Base-by-base conservation (phyloP, 345 rosid species). In the Camelina laxa region DNA sequence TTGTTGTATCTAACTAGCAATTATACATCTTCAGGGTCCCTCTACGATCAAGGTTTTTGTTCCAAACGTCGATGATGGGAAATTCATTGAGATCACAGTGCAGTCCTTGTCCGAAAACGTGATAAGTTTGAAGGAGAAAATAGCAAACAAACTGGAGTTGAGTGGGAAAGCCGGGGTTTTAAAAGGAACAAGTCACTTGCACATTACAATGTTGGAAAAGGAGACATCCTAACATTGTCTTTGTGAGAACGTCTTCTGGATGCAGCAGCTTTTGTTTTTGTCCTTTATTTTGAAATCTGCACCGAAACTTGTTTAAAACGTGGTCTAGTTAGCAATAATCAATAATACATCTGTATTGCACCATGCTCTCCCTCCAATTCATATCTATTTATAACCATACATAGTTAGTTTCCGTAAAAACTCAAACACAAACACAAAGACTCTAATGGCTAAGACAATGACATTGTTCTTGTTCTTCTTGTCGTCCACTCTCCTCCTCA, bases 51-150 rank as follows among this genome's bases (percentile, higher is more conserved):
- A n/a, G 69, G 74, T 89, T 44, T 76, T 87, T 64, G 85, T 89
- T 54, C 96, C 58, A 51, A 51, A 20, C 30, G 7, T 20, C 14
- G 3, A 50, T 21, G 14, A 51, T 12, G 30, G 56, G 33, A 3
- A 13, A 54, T n/a, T 6, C 36, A 55, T 14, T 81, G 91, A 85
- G 80, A 87, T 89, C 17, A 73, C 76, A 3, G 83, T 86, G 71
- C 87, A 85, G 71, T 78, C 91, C 0, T 49, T 87, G 44, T 85
- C 85, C 3, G 91, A 87, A 78, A 88, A 87, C 9, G 82, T 90
- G 64, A 80, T 83, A 44, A 89, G 91, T 80, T 82, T 89, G 82
- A 89, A 87, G 75, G 96, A 86, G 83, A 86, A 89, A 81, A 82
- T 89, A 20, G 83, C 89, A 35, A 90, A 85, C 80, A 88, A 90